Percentiles rank a stretch among this genome's conserved stretches.
These are phyloP conservation scores for Aspergillus phoenicis DNA, from an alignment of 2,329 filamentous ascomycete genomes.

Conservation along the genomic window DNA sequence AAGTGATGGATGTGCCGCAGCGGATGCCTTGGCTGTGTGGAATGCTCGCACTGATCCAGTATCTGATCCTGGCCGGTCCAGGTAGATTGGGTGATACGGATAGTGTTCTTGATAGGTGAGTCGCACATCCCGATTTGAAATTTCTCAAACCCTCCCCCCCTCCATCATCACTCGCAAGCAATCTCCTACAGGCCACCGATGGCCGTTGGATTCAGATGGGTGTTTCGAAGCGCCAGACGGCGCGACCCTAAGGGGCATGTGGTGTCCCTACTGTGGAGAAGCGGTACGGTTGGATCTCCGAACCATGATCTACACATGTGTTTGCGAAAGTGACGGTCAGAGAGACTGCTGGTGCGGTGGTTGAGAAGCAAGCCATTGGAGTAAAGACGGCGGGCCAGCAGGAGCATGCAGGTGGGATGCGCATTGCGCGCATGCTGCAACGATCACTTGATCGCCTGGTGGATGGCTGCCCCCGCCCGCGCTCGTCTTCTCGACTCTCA, in stretches of 20 bases:
- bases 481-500: conserved; percentile 11
- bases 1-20: conserved; percentile 70
- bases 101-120: conserved; percentile 89
- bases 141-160: conserved; percentile 13
- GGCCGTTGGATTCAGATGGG: background rate
- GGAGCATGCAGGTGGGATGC: conserved; percentile 32
- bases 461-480: conserved; percentile 26
- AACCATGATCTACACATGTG: conserved; percentile 36
- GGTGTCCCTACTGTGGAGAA: conserved; percentile 33
- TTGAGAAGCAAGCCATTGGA: conserved; percentile 26
- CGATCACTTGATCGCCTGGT: conserved; percentile 62
- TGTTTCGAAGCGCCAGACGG: conserved; percentile 10
- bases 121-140: conserved; percentile 29
- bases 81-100: conserved; percentile 74
- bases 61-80: conserved; percentile 71
- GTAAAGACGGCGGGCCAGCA: conserved; percentile 14
- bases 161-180: background rate
- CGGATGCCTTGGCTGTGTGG: conserved; percentile 93
- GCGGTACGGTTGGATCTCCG: conserved; percentile 32
- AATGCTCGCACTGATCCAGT: conserved; percentile 73
- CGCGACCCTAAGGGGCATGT: conserved; percentile 17
- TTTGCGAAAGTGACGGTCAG: background rate
- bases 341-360: background rate
- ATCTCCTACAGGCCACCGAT: background rate
- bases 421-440: conserved; percentile 57